phyloP scores from a whole-genome alignment of 2,329 filamentous ascomycete genomes.

The Thelonectria rubi region DNA sequence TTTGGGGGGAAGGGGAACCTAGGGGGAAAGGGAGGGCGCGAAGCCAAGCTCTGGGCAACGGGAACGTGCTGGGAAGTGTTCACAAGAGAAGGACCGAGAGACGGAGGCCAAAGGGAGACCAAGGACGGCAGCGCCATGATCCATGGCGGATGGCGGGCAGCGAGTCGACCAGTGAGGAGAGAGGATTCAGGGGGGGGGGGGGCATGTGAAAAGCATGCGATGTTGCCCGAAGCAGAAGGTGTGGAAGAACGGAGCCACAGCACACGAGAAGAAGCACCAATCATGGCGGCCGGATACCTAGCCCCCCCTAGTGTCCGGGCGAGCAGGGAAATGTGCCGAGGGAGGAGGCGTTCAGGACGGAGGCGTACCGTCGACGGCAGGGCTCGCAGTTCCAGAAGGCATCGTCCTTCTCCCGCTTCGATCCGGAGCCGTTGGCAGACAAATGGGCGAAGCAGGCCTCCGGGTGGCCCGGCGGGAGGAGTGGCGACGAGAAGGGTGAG shows the following conservation, averaged over 20 bases:
- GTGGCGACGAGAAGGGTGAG: slow-evolving; percentile 9
- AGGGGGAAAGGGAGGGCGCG: background rate
- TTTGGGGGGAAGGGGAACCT: slow-evolving; percentile 7
- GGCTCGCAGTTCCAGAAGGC: slow-evolving; percentile 43
- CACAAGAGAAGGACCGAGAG: slow-evolving; percentile 38
- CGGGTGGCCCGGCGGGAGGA: background rate
- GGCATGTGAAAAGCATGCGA: slow-evolving; percentile 47
- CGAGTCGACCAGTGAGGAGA: slow-evolving; percentile 41
- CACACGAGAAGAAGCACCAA: slow-evolving; percentile 44
- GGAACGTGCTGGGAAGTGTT: slow-evolving; percentile 11
- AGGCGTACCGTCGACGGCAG: slow-evolving; percentile 24
- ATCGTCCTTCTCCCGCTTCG: slow-evolving; percentile 31
- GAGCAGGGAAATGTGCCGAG: slow-evolving; percentile 42
- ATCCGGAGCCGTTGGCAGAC: slow-evolving; percentile 6
- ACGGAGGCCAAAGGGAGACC: slow-evolving; percentile 29
- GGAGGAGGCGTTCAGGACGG: slow-evolving; percentile 30
- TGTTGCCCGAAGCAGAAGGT: slow-evolving; percentile 50
- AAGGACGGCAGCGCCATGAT: slow-evolving; percentile 34
- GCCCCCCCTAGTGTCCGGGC: slow-evolving; percentile 38
- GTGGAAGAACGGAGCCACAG: slow-evolving; percentile 45
- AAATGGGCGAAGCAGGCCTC: background rate
- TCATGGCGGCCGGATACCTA: slow-evolving; percentile 42
- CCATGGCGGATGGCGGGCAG: slow-evolving; percentile 27
- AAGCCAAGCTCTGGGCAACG: slow-evolving; percentile 11
- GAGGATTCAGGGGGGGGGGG: slow-evolving; percentile 37